Percentiles rank a stretch among this genome's conserved stretches.
These are phyloP conservation scores for Blepharisma japonicum DNA, from an alignment of 73 alveolate species.

Conservation along the genomic window DNA sequence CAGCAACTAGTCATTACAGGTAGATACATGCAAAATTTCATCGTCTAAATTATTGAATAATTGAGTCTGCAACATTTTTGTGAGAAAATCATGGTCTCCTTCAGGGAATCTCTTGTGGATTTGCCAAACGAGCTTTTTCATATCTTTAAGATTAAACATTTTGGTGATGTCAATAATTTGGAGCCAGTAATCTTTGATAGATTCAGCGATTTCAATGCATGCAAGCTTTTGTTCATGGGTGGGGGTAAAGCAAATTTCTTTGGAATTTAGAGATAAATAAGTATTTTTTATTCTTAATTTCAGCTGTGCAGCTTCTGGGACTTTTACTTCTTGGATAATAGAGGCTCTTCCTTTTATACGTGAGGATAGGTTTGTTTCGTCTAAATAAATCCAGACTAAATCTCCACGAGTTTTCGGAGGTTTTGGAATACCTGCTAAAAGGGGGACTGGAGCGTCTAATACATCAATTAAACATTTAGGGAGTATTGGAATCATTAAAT, in stretches of 20 bases:
- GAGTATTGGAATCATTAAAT: constrained; percentile 7
- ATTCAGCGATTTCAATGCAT: no score
- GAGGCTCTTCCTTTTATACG: not conserved
- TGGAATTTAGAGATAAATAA: no score
- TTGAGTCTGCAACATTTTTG: not conserved
- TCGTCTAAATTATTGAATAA: not conserved
- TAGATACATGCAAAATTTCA: not conserved
- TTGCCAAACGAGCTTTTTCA: no score
- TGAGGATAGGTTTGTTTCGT: not conserved
- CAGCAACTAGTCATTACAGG: no score
- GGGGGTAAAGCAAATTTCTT: no score
- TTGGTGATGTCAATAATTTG: no score
- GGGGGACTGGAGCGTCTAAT: constrained; percentile 29
- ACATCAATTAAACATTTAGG: constrained; percentile 7
- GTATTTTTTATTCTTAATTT: no score
- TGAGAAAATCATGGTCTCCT: not conserved
- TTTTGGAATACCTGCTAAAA: constrained; percentile 13
- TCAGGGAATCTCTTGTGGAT: not conserved
- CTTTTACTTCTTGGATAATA: not conserved
- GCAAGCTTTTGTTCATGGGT: no score
- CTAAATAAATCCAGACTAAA: not conserved
- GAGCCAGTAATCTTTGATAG: no score
- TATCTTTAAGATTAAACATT: no score
- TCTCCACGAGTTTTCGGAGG: not conserved
- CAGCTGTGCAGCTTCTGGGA: not conserved